phyloP scores from a whole-genome alignment of 805 yeast genomes.

The Hanseniaspora valbyensis region DNA sequence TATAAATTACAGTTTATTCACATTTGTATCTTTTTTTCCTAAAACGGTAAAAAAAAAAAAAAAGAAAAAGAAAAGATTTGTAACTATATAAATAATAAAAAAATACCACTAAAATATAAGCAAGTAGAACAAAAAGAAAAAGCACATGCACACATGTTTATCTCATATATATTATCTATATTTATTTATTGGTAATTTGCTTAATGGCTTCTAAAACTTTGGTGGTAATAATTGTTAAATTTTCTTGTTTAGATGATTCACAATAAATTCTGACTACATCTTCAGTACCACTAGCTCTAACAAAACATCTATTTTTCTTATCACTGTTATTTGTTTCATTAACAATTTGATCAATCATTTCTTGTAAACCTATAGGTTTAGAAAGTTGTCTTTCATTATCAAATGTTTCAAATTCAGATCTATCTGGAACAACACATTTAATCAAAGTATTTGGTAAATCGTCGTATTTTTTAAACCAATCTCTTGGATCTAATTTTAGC shows the following conservation, averaged over 20 bases:
- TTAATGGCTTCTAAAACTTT: conserved; percentile 24
- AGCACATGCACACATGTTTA: too few relatives aligned
- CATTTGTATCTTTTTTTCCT: too few relatives aligned
- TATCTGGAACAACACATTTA: conserved; percentile 74
- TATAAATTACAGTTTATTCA: too few relatives aligned
- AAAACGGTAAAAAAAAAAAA: neutral
- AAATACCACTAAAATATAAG: neutral
- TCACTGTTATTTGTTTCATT: conserved; percentile 31
- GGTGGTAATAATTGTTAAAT: conserved; percentile 38
- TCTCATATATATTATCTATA: neutral
- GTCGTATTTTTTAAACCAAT: conserved; percentile 66
- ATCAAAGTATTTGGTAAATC: conserved; percentile 81
- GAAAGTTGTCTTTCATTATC: conserved; percentile 79
- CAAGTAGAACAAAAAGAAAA: neutral
- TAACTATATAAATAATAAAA: too few relatives aligned
- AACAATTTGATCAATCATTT: conserved; percentile 55
- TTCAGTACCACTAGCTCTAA: conserved; percentile 95
- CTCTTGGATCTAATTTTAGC: conserved; percentile 46
- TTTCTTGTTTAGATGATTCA: conserved; percentile 53
- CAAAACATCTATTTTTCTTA: conserved; percentile 66
- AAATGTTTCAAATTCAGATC: conserved; percentile 68
- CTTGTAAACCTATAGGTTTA: conserved; percentile 70
- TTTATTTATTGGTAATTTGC: neutral
- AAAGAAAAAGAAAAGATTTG: neutral
- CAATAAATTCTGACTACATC: conserved; percentile 94